Conservation (phyloP, 805 yeast species). For the Spathaspora boniae region DNA sequence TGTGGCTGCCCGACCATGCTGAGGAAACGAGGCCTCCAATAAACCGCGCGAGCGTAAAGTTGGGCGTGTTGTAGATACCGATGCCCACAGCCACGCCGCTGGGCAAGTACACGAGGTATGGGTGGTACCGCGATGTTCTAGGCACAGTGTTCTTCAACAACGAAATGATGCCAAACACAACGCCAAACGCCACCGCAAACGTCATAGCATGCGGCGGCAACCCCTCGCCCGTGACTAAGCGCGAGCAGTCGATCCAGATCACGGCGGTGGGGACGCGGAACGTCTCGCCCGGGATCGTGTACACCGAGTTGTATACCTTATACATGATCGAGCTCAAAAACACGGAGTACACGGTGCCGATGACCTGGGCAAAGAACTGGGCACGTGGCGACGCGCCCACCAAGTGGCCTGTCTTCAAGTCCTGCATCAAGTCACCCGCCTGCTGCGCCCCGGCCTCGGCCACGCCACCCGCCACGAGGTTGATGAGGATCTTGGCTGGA, state of each 20-base stretch:
- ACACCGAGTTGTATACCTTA: slow-evolving; percentile 73
- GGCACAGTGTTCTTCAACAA: slow-evolving; percentile 57
- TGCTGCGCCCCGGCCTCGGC: slow-evolving; percentile 99
- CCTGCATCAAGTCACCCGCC: slow-evolving; percentile 98
- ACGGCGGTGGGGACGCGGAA: slow-evolving; percentile 93
- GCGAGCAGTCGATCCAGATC: slow-evolving; percentile 94
- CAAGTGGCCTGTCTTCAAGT: slow-evolving; percentile 88
- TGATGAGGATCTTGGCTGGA: slow-evolving; percentile 80
- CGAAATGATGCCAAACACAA: slow-evolving; percentile 66
- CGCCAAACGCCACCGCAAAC: slow-evolving; percentile 59
- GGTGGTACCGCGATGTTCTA: slow-evolving; percentile 34
- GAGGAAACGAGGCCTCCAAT: slow-evolving; percentile 76
- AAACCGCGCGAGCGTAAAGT: slow-evolving; percentile 90
- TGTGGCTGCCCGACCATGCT: slow-evolving; percentile 46
- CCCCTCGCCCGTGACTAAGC: slow-evolving; percentile 88
- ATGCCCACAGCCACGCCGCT: slow-evolving; percentile 97
- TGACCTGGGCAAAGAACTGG: slow-evolving; percentile 84
- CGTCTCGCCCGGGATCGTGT: slow-evolving; percentile 76
- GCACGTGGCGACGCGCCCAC: slow-evolving; percentile 90
- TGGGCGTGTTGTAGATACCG: slow-evolving; percentile 91
- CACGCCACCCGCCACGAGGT: slow-evolving; percentile 91
- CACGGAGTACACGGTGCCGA: slow-evolving; percentile 85
- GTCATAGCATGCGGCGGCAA: slow-evolving; percentile 74
- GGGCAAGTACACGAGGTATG: slow-evolving; percentile 61
- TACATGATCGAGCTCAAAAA: slow-evolving; percentile 79